Base-by-base conservation (phyloP, 75 land plant genomes). In the Cryptomeria japonica region DNA sequence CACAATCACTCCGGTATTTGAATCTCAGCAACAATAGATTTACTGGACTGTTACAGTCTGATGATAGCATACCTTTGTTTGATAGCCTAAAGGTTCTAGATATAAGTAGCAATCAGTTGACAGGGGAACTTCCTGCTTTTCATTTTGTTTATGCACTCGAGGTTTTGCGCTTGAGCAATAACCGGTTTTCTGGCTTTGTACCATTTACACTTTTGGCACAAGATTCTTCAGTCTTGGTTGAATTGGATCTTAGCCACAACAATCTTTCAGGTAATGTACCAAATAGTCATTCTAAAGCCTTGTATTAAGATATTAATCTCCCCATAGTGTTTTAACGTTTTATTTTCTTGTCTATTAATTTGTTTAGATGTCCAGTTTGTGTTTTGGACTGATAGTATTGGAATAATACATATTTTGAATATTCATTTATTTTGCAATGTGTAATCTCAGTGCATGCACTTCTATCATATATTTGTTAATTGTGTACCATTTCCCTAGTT, bases 191-290 rank as follows among this genome's bases (percentile, higher is more conserved):
- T 36, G 97, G 99, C 22, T 88, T 87, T 83, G 58, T 98, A 82
- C 99, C 99, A 39, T 90, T 91, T 89, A 90, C 93, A 84, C 94
- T 98, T 56, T 82, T 98, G 79, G 93, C 95, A 87, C 93, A 93
- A 83, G 96, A 93, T 88, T 44, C 96, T 42, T 86, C 94, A 55
- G 92, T 93, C 85, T 84, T 98, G 64, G 89, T 89, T 79, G 97
- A 96, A 80, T 89, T 98, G 87, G 99, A 98, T 92, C 92, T 98
- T 84, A 96, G 99, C 90, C 87, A 89, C 87, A 98, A 98, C 90
- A 96, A 92, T 84, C 95, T 98, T n/a, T 88, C 99, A 84, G 99
- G 99, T 98, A 95, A 61, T 41, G 41, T 85, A 36, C 34, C 11
- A 12, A 46, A 25, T n/a, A 82, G 46, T n/a, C 42, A 44, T 82